Conservation (phyloP, 129 eudicot species). For the Flaveria brownii region DNA sequence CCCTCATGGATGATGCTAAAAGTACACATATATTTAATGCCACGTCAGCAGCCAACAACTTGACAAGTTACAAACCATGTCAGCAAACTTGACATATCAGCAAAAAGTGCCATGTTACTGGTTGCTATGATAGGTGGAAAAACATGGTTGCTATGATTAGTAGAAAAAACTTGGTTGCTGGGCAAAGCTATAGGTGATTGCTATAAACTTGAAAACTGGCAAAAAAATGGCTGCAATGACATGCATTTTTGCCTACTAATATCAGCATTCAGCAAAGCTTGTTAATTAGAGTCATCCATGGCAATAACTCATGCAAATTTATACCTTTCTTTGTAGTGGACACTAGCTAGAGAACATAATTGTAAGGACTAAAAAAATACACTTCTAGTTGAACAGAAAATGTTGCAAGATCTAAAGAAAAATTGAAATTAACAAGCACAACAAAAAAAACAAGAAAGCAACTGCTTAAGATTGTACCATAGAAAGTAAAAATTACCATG, state of each 20-base stretch:
- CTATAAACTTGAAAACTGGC: not conserved
- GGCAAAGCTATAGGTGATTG: not conserved
- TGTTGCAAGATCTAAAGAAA: not conserved
- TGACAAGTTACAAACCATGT: not conserved
- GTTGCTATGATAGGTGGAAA: not conserved
- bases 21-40: not conserved
- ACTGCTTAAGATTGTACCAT: conserved; percentile 4
- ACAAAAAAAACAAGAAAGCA: conserved; percentile 3
- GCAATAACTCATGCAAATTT: not conserved
- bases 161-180: not conserved
- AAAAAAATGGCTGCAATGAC: not conserved
- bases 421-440: not conserved
- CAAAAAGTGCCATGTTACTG: not conserved
- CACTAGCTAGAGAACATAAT: not conserved
- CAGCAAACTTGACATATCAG: not conserved
- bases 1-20: not conserved
- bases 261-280: not conserved
- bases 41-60: not conserved
- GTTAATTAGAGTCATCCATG: not conserved
- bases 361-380: not conserved
- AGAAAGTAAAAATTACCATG: conserved; percentile 53
- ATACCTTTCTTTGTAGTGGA: conserved; percentile 2
- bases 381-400: not conserved
- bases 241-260: not conserved
- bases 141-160: not conserved